Evolutionary conservation across 768 basidiomycete species (phyloP).

Genomic region (Tulasnella sp.): DNA sequence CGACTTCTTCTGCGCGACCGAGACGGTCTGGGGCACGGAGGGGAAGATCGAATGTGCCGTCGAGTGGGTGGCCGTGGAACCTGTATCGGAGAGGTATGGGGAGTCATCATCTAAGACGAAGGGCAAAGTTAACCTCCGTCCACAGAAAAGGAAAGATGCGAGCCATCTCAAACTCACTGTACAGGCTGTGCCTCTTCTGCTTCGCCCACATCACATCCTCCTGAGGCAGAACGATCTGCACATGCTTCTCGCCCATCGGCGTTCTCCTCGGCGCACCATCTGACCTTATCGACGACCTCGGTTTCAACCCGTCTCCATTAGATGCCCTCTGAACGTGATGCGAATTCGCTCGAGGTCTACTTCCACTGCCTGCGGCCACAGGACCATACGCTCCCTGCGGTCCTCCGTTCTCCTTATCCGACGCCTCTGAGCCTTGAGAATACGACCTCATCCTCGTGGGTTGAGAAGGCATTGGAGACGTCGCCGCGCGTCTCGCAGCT

Average conservation of each 20-base stretch:
- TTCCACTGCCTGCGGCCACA: too few relatives aligned
- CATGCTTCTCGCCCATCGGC: slow-evolving; percentile 26
- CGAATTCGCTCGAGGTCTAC: neutral
- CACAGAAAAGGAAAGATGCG: neutral
- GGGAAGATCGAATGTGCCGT: slow-evolving; percentile 3
- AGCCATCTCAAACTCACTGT: neutral
- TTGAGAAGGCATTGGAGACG: neutral
- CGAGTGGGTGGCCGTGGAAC: neutral
- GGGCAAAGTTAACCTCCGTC: neutral
- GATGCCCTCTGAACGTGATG: neutral
- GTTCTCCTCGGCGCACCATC: slow-evolving; percentile 11
- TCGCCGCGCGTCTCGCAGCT: neutral
- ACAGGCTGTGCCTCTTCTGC: neutral
- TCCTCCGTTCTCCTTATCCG: slow-evolving; percentile 52
- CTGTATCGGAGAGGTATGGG: neutral
- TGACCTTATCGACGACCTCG: slow-evolving; percentile 1
- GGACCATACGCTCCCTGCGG: neutral
- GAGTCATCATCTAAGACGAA: neutral
- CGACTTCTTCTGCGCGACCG: slow-evolving; percentile 39
- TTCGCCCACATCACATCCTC: slow-evolving; percentile 9
- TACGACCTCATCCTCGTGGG: neutral
- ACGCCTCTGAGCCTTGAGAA: neutral
- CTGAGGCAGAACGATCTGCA: slow-evolving; percentile 44
- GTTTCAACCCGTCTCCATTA: neutral
- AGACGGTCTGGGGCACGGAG: slow-evolving; percentile 24